phyloP scores from a whole-genome alignment of 2,329 filamentous ascomycete species.

The Penicillium sp. region DNA sequence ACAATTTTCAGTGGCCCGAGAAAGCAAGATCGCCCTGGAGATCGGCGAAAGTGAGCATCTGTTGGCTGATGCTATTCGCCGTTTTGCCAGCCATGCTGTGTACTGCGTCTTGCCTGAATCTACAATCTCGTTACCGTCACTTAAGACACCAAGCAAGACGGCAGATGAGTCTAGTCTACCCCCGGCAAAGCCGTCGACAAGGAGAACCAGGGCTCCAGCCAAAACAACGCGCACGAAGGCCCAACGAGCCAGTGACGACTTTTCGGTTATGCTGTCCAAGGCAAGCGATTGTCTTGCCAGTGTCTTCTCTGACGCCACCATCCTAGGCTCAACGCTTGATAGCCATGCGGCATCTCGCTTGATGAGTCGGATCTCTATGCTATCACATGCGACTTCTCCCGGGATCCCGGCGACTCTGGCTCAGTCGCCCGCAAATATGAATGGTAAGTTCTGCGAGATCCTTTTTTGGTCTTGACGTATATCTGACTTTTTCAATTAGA shows the following conservation, averaged over 20 bases:
- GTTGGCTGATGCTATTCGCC: constrained; percentile 39
- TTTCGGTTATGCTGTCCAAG: constrained; percentile 36
- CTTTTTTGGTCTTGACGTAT: background rate
- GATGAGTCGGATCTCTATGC: constrained; percentile 43
- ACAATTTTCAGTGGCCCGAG: constrained; percentile 40
- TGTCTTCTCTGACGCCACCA: constrained; percentile 33
- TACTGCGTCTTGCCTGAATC: constrained; percentile 91
- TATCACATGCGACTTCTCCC: constrained; percentile 41
- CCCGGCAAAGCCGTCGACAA: constrained; percentile 21
- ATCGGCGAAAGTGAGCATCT: constrained; percentile 39
- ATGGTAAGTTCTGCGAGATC: constrained; percentile 28
- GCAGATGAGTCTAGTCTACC: constrained; percentile 40
- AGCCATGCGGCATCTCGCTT: constrained; percentile 39
- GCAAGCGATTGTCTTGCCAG: constrained; percentile 34
- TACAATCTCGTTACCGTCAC: constrained; percentile 78
- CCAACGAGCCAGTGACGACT: constrained; percentile 34
- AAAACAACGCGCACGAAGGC: constrained; percentile 27
- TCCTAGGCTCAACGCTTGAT: constrained; percentile 40
- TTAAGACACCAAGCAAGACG: constrained; percentile 42
- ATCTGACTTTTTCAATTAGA: constrained; percentile 29
- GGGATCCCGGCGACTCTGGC: constrained; percentile 26
- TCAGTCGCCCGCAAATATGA: constrained; percentile 37
- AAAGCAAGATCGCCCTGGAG: constrained; percentile 60
- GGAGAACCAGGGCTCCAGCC: constrained; percentile 28
- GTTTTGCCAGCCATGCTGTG: constrained; percentile 73